phyloP scores from a whole-genome alignment of 345 rosid species.

The Cardamine resedifolia region DNA sequence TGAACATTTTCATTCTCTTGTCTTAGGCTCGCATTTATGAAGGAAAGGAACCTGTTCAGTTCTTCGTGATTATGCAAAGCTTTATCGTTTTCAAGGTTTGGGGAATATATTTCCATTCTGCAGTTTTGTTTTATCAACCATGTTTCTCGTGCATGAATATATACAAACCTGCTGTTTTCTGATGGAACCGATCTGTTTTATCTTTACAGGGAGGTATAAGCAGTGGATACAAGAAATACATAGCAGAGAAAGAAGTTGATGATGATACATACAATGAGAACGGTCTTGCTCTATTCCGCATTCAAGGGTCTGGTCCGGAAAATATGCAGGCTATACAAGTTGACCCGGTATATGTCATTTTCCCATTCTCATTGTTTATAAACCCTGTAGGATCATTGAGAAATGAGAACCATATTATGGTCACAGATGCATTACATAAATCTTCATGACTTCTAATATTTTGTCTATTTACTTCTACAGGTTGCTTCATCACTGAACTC shows the following conservation, averaged over 20 bases:
- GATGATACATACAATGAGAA: slow-evolving; percentile 79
- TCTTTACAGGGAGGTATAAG: slow-evolving; percentile 73
- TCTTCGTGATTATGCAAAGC: slow-evolving; percentile 88
- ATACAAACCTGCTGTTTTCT: background rate
- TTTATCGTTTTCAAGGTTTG: slow-evolving; percentile 87
- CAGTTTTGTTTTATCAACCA: background rate
- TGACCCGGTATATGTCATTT: slow-evolving; percentile 63
- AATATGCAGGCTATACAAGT: slow-evolving; percentile 99
- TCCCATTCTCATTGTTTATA: background rate
- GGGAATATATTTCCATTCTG: slow-evolving; percentile 5
- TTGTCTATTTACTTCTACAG: slow-evolving; percentile 42
- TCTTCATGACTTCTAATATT: background rate
- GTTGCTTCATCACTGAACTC: slow-evolving; percentile 89
- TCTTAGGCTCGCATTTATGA: slow-evolving; percentile 84
- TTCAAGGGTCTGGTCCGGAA: slow-evolving; percentile 98
- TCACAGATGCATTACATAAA: background rate
- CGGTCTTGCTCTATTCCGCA: slow-evolving; percentile 79
- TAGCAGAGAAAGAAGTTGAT: slow-evolving; percentile 71
- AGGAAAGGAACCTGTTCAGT: slow-evolving; percentile 91
- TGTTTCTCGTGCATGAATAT: background rate
- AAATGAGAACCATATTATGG: slow-evolving; percentile 6
- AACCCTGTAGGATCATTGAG: slow-evolving; percentile 17
- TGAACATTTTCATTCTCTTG: slow-evolving; percentile 29
- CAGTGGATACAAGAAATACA: slow-evolving; percentile 75
- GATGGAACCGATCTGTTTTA: background rate